Conservation (phyloP, 2,329 filamentous ascomycete genomes). For the Xylariaceae sp. region DNA sequence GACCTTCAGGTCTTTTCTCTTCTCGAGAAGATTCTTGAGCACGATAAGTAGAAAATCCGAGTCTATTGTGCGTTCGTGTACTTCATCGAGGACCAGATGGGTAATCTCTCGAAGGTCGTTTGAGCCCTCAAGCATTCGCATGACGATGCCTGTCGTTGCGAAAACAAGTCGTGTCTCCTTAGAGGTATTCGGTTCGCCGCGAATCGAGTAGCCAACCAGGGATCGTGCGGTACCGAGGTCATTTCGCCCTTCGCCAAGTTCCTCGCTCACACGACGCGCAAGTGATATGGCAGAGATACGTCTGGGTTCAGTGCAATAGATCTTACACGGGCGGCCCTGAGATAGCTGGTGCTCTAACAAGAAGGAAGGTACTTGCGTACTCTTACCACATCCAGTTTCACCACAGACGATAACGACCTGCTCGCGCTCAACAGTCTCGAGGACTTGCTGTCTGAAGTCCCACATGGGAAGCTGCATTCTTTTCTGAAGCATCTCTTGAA, state of each 20-base stretch:
- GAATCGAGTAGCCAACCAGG: slow-evolving; percentile 90
- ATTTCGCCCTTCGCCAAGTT: slow-evolving; percentile 79
- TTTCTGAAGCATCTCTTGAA: slow-evolving; percentile 73
- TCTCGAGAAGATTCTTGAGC: slow-evolving; percentile 74
- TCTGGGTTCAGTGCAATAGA: slow-evolving; percentile 93
- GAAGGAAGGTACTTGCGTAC: slow-evolving; percentile 94
- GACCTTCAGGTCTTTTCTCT: slow-evolving; percentile 81
- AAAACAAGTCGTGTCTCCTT: slow-evolving; percentile 83
- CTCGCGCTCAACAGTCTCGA: slow-evolving; percentile 72
- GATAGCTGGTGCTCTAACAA: slow-evolving; percentile 85
- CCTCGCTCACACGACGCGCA: slow-evolving; percentile 88
- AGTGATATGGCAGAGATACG: slow-evolving; percentile 95
- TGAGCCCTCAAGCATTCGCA: slow-evolving; percentile 91
- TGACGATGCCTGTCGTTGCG: slow-evolving; percentile 89
- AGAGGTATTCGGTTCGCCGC: slow-evolving; percentile 83
- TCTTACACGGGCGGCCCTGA: slow-evolving; percentile 77
- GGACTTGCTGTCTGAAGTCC: slow-evolving; percentile 74
- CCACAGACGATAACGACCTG: slow-evolving; percentile 93
- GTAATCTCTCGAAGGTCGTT: slow-evolving; percentile 86
- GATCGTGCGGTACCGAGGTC: slow-evolving; percentile 82
- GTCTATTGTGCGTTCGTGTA: slow-evolving; percentile 94
- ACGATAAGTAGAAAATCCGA: slow-evolving; percentile 95
- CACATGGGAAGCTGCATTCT: slow-evolving; percentile 88
- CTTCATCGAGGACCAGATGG: slow-evolving; percentile 94
- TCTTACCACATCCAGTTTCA: slow-evolving; percentile 96